Evolutionary conservation across 345 rosid species (phyloP).

Genomic region (Hibiscus tridactylites): DNA sequence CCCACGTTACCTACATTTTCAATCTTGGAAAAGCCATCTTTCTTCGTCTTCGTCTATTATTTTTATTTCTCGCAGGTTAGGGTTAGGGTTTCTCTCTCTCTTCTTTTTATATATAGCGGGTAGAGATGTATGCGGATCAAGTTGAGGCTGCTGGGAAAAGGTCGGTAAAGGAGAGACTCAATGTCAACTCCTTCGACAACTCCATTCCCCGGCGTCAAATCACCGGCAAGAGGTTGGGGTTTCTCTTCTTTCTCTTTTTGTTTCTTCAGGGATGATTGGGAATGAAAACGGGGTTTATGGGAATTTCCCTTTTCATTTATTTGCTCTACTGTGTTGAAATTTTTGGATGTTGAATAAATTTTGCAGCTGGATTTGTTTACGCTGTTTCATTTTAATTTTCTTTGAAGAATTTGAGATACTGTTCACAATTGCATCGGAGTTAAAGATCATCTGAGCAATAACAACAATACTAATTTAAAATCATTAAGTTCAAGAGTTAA

Average conservation of each 20-base stretch:
- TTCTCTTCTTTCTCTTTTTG: not conserved
- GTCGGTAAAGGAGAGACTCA: slow-evolving; percentile 70
- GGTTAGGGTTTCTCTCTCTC: slow-evolving; percentile 24
- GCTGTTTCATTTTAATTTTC: not conserved
- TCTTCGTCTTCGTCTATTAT: not conserved
- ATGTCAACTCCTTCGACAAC: slow-evolving; percentile 42
- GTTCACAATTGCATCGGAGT: not conserved
- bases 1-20: too few species aligned
- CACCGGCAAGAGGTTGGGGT: slow-evolving; percentile 73
- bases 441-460: not conserved
- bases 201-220: slow-evolving; percentile 46
- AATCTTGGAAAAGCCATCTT: too few species aligned
- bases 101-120: not conserved
- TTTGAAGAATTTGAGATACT: not conserved
- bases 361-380: not conserved
- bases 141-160: slow-evolving; percentile 52
- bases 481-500: too few species aligned
- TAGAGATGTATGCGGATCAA: slow-evolving; percentile 83
- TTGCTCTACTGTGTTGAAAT: not conserved
- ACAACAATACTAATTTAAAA: not conserved
- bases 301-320: not conserved
- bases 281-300: not conserved
- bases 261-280: not conserved
- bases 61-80: not conserved
- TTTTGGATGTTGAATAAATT: not conserved